Conservation (phyloP, 176 grass and related monocot genomes). For the Leersia perrieri region DNA sequence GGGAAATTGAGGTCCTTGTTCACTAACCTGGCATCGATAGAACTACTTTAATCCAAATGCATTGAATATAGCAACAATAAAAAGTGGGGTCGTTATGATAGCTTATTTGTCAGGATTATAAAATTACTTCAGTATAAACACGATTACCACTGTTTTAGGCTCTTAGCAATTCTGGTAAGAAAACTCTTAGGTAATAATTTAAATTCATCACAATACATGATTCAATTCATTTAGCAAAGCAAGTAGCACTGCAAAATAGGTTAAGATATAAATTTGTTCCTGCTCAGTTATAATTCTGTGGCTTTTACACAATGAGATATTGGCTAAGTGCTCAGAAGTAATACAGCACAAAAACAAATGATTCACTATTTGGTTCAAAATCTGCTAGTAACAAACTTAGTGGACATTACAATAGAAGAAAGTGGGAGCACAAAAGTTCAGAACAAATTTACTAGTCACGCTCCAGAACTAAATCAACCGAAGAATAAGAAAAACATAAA, state of each 20-base stretch:
- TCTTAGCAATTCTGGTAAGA: background rate
- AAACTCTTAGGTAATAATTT: background rate
- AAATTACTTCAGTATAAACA: background rate
- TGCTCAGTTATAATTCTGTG: background rate
- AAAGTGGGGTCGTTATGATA: background rate
- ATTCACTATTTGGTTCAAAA: background rate
- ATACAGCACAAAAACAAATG: background rate
- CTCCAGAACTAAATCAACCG: background rate
- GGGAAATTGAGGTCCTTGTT: constrained; percentile 83
- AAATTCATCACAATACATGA: constrained; percentile 6
- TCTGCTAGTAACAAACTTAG: constrained; percentile 12
- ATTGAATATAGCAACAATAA: constrained; percentile 24
- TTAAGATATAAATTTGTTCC: background rate
- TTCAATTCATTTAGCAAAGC: background rate
- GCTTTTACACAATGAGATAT: background rate
- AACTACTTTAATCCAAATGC: constrained; percentile 31
- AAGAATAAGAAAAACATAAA: background rate
- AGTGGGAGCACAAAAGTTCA: background rate
- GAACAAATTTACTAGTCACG: background rate
- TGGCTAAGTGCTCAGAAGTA: background rate
- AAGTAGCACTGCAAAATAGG: background rate
- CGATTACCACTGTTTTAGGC: background rate
- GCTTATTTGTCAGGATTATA: background rate
- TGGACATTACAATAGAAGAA: background rate
- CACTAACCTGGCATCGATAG: constrained; percentile 54